Conservation (phyloP, 106 monocot species). For the Dendrobium huoshanense region DNA sequence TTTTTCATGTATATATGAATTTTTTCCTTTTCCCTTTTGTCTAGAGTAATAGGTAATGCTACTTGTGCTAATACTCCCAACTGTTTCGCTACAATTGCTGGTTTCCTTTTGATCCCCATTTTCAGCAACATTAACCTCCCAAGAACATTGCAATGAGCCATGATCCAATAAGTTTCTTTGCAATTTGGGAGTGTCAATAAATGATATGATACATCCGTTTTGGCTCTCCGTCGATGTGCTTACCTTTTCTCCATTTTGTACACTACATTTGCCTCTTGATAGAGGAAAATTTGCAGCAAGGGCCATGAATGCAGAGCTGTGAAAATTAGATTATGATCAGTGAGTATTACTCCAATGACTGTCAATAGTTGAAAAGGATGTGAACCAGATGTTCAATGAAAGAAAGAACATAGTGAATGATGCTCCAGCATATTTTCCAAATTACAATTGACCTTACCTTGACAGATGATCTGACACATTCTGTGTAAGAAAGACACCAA, state of each 20-base stretch:
- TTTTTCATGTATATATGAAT: neutral
- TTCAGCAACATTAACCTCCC: slow-evolving; percentile 12
- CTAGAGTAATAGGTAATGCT: slow-evolving; percentile 6
- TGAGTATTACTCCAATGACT: neutral
- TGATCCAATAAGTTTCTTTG: slow-evolving; percentile 16
- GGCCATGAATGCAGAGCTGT: slow-evolving; percentile 93
- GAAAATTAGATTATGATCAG: slow-evolving; percentile 16
- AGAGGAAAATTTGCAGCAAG: slow-evolving; percentile 75
- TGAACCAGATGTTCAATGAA: slow-evolving; percentile 1
- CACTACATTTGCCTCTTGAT: slow-evolving; percentile 6
- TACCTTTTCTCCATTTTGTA: slow-evolving; percentile 13
- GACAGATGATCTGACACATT: slow-evolving; percentile 85
- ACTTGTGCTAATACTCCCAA: slow-evolving; percentile 14
- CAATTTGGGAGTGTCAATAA: slow-evolving; percentile 15
- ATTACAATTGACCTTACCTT: slow-evolving; percentile 27
- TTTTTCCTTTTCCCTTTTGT: slow-evolving; percentile 5
- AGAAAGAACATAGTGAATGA: neutral
- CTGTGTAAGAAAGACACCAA: slow-evolving; percentile 77
- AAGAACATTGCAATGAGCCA: slow-evolving; percentile 23
- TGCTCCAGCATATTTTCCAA: neutral
- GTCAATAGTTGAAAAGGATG: neutral
- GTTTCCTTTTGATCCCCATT: slow-evolving; percentile 20
- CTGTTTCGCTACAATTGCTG: slow-evolving; percentile 19
- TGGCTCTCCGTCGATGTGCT: slow-evolving; percentile 8
- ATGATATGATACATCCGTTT: slow-evolving; percentile 3